Evolutionary conservation across 352 stramenopile genomes (phyloP).

Genomic region (Globisporangium sylvaticum): DNA sequence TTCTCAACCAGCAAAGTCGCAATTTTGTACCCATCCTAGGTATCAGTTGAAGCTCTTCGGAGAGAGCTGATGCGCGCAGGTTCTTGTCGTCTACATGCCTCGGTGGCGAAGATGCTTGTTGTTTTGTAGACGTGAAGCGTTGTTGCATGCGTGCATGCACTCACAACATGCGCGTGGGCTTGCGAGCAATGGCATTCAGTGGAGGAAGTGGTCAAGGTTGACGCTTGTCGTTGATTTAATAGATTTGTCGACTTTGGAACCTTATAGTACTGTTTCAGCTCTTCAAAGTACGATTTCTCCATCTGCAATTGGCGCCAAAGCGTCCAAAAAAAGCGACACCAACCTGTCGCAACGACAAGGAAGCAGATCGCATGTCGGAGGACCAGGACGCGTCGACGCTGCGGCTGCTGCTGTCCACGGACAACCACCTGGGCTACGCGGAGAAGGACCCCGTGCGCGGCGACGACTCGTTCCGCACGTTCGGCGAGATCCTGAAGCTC

Average conservation of each 20-base stretch:
- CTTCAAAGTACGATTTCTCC: background rate
- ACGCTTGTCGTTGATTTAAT: no score
- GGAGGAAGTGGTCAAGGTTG: no score
- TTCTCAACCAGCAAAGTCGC: no score
- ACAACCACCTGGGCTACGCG: conserved; percentile 98
- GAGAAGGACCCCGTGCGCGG: conserved; percentile 95
- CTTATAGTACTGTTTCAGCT: background rate
- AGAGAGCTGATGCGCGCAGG: background rate
- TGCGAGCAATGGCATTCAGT: background rate
- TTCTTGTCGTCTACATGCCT: conserved; percentile 2
- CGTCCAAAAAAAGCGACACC: background rate
- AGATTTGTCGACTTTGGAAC: background rate
- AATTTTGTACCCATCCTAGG: background rate
- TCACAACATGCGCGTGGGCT: background rate
- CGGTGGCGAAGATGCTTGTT: background rate
- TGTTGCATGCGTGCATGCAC: background rate
- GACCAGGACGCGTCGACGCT: conserved; percentile 42
- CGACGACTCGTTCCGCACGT: conserved; percentile 90
- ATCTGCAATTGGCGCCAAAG: conserved; percentile 1
- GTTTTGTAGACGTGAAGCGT: background rate
- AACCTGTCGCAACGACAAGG: background rate
- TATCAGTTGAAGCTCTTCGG: background rate
- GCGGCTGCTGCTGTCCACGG: conserved; percentile 94
- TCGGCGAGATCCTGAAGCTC: conserved; percentile 85
- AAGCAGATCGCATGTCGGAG: conserved; percentile 1